Percentiles rank a stretch among this genome's conserved stretches.
Evolutionary conservation across 2,329 filamentous ascomycete species (phyloP).

Genomic region (Penicillium fuscoglaucum): DNA sequence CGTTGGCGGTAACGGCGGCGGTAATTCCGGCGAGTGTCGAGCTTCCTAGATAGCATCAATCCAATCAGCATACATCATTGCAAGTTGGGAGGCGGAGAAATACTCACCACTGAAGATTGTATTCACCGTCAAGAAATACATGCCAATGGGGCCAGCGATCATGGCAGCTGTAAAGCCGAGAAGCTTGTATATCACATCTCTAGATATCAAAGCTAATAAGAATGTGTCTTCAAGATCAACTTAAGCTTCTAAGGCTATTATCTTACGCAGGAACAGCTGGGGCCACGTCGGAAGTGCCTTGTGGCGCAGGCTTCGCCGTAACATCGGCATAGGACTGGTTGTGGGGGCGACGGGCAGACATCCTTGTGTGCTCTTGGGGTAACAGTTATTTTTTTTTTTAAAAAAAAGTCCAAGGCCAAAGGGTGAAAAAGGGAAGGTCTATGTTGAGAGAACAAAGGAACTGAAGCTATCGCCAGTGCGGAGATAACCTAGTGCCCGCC

Average conservation of each 20-base stretch:
- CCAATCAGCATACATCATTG: not conserved
- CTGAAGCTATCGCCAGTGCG: constrained; percentile 3
- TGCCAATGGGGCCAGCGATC: constrained; percentile 81
- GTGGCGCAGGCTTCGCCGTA: constrained; percentile 32
- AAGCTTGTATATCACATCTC: constrained; percentile 85
- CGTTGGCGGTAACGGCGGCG: constrained; percentile 86
- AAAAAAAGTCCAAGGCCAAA: not conserved
- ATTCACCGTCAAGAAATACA: constrained; percentile 81
- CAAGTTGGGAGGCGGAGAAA: not conserved
- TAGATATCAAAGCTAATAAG: constrained; percentile 38
- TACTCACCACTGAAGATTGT: constrained; percentile 71
- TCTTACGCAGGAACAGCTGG: constrained; percentile 80
- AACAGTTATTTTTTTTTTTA: not conserved
- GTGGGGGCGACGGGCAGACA: constrained; percentile 36
- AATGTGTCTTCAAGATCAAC: not conserved
- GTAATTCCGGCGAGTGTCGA: constrained; percentile 80
- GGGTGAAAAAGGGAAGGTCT: not conserved
- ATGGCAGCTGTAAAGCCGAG: constrained; percentile 89
- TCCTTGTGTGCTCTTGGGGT: constrained; percentile 4
- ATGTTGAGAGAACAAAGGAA: not conserved
- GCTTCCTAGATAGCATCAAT: constrained; percentile 65
- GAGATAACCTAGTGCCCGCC: constrained; percentile 7
- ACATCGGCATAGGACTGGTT: constrained; percentile 33
- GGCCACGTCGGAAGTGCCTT: constrained; percentile 68
- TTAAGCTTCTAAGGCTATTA: not conserved